Base-by-base conservation (phyloP, 345 rosid species). In the Rhizophora mangle region DNA sequence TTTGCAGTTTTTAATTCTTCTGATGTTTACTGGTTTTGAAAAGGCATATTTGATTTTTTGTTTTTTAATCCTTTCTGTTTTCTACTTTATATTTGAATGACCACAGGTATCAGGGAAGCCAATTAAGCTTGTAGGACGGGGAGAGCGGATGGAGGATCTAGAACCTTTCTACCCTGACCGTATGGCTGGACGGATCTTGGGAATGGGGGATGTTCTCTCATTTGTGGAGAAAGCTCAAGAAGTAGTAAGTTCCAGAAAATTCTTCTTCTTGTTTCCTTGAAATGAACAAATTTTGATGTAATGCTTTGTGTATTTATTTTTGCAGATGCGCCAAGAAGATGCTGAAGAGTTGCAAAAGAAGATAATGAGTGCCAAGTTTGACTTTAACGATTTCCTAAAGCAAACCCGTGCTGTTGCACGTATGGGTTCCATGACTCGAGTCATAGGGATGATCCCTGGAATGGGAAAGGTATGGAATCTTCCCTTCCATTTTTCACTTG, bases 151-250 rank as follows among this genome's bases (percentile, higher is more conserved):
- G 87, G 97, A 95, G 79, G 99, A 95, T 79, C 97, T 95, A 72
- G 99, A 92, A 82, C 99, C 97, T 60, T 95, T 95, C 82, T 95
- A 95, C 73, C 99, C 99, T 0, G 85, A 88, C 69, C 90, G 97
- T 47, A 95, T 95, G 99, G 99, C 99, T 75, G 99, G 97, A 65
- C 80, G 99, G 31, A 90, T 95, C 74, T 80, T 90, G 67, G 97
- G 99, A 79, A 95, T 95, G 99, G 99, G 99, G 77, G 96, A 92
- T 73, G 97, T 92, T 63, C 96, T 95, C 68, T 86, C 99, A 47
- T 95, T 92, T 65, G 99, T 95, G 63, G 97, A 95, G 85, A 95
- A 95, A 78, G 99, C 99, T 19, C 86, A 88, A 80, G 97, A 95
- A 92, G 96, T 87, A 65, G 97, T 95, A 81, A 83, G 96, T 81